phyloP scores from a whole-genome alignment of 306 rosid genomes.

The Inga laurina region DNA sequence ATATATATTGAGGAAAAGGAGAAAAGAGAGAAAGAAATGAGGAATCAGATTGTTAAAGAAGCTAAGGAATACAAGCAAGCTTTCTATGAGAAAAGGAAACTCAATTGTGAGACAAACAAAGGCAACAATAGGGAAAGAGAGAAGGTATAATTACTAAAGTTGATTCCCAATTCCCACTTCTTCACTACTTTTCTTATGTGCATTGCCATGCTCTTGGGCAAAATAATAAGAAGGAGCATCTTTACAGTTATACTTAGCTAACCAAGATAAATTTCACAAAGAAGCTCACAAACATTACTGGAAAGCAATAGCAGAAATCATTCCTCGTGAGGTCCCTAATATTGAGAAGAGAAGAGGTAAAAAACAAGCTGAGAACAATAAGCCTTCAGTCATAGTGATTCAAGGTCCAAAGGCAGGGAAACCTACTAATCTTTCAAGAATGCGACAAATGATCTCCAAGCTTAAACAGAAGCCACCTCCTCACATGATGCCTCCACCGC shows the following conservation, averaged over 20 bases:
- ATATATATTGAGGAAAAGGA: constrained; percentile 87
- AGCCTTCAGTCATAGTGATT: constrained; percentile 61
- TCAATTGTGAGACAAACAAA: constrained; percentile 71
- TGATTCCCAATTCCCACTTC: background rate
- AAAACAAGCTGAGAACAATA: constrained; percentile 67
- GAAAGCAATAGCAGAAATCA: constrained; percentile 92
- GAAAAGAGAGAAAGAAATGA: constrained; percentile 77
- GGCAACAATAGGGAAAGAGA: constrained; percentile 78
- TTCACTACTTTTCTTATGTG: background rate
- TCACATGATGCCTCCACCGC: constrained; percentile 94
- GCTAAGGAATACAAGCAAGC: constrained; percentile 79
- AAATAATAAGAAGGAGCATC: constrained; percentile 19
- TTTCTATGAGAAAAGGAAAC: constrained; percentile 78
- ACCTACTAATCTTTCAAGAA: constrained; percentile 85
- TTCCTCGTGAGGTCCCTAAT: constrained; percentile 87
- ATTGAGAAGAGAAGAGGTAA: constrained; percentile 94
- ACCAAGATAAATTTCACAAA: constrained; percentile 95
- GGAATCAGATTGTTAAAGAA: constrained; percentile 81
- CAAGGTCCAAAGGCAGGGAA: constrained; percentile 97
- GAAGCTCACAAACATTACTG: constrained; percentile 91
- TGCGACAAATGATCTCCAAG: constrained; percentile 81
- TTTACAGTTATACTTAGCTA: constrained; percentile 60
- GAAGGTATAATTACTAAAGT: constrained; percentile 52
- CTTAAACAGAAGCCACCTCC: constrained; percentile 82
- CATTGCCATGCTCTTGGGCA: constrained; percentile 28